These are phyloP conservation scores for Escallonia herrerae DNA, from an alignment of 129 eudicot species.

Conservation along the genomic window DNA sequence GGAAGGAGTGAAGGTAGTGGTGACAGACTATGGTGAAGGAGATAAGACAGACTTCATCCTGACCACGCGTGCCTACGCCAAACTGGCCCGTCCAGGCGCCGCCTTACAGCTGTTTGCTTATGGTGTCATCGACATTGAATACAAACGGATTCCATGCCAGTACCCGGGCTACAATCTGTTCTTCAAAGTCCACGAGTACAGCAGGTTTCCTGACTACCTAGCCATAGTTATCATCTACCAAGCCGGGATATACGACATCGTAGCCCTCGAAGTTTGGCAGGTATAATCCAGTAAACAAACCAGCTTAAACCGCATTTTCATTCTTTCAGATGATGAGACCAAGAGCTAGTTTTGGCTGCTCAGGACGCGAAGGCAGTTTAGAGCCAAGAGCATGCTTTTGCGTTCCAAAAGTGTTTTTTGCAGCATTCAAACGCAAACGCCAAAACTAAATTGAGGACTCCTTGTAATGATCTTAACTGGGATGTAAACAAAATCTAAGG, in stretches of 20 bases:
- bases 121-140: constrained; percentile 77
- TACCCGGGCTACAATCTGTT: constrained; percentile 50
- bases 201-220: constrained; percentile 60
- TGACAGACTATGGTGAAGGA: constrained; percentile 84
- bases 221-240: constrained; percentile 62
- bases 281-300: constrained; percentile 21
- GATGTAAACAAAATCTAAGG: not conserved
- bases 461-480: not conserved
- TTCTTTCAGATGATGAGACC: no score
- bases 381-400: no score
- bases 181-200: constrained; percentile 71
- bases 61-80: constrained; percentile 51
- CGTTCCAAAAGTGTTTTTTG: no score
- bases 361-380: no score
- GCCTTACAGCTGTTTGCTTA: constrained; percentile 44
- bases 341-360: no score
- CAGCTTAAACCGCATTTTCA: no score
- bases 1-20: constrained; percentile 68
- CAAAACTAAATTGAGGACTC: not conserved
- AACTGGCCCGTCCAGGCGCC: constrained; percentile 50
- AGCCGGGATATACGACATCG: constrained; percentile 63
- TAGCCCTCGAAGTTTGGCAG: constrained; percentile 66
- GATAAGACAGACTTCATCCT: constrained; percentile 71
- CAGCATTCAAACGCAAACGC: not conserved
- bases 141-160: constrained; percentile 53